These are phyloP conservation scores for Boletus tomentosulus DNA, from an alignment of 768 basidiomycete genomes.

Conservation along the genomic window DNA sequence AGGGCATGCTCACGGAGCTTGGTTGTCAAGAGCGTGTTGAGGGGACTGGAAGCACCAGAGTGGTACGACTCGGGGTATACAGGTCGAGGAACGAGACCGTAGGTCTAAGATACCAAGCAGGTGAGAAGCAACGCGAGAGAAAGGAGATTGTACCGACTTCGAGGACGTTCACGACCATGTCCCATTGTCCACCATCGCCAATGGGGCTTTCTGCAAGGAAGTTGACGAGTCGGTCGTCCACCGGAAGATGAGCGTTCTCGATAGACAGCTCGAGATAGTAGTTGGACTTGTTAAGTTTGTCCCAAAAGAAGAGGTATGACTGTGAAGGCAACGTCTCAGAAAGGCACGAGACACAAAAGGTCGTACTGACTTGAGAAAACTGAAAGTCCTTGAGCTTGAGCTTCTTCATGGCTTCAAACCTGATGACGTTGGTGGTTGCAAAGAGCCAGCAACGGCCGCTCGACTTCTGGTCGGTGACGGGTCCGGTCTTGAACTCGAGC, in stretches of 20 bases:
- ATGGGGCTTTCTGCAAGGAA: conserved; percentile 76
- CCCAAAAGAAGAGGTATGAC: conserved; percentile 94
- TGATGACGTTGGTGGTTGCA: conserved; percentile 82
- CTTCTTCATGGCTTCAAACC: conserved; percentile 82
- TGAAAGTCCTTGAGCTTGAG: conserved; percentile 87
- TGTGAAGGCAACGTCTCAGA: conserved; percentile 26
- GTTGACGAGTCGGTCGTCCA: conserved; percentile 80
- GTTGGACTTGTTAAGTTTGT: conserved; percentile 88
- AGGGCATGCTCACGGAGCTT: conserved; percentile 91
- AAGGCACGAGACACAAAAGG: neutral
- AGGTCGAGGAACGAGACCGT: conserved; percentile 83
- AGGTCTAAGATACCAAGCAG: conserved; percentile 43
- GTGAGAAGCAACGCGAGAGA: conserved; percentile 15
- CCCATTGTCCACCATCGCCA: conserved; percentile 93
- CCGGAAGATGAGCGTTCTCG: conserved; percentile 69
- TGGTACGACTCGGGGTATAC: conserved; percentile 83
- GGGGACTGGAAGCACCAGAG: conserved; percentile 65
- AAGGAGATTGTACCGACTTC: conserved; percentile 37
- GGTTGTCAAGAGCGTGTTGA: conserved; percentile 79
- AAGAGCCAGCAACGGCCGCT: conserved; percentile 96
- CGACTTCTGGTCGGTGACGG: conserved; percentile 82
- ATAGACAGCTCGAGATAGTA: conserved; percentile 89
- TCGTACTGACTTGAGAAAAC: conserved; percentile 67
- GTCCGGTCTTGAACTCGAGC: conserved; percentile 76
- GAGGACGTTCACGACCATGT: conserved; percentile 76